Percentiles rank a stretch among this genome's conserved stretches.
phyloP scores from a whole-genome alignment of 345 rosid species.

The Rhodomyrtus tomentosa region DNA sequence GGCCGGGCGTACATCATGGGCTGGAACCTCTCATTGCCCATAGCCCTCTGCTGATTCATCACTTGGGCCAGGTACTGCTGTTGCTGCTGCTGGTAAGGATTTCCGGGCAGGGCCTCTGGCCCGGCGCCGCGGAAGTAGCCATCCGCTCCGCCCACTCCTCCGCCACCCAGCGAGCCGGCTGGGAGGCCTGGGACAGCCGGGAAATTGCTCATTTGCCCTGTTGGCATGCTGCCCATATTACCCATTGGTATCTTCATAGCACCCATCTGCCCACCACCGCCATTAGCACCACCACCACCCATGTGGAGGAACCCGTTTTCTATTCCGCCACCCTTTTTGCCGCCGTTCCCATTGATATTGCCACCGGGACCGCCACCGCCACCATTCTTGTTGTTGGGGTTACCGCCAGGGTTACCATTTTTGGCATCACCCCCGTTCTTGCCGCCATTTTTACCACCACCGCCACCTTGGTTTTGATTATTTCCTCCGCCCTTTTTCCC shows the following conservation, averaged over 20 bases:
- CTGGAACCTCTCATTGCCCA: conserved; percentile 81
- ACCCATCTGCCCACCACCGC: background rate
- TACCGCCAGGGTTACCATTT: conserved; percentile 28
- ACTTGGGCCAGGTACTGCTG: conserved; percentile 58
- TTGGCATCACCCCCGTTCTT: conserved; percentile 17
- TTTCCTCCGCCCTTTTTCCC: conserved; percentile 29
- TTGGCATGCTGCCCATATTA: conserved; percentile 24
- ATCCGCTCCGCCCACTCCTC: conserved; percentile 4
- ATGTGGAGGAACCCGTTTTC: background rate
- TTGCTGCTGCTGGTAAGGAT: conserved; percentile 45
- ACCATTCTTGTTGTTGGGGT: conserved; percentile 28
- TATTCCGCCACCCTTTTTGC: background rate
- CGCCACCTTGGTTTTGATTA: conserved; percentile 31
- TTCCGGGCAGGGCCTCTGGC: conserved; percentile 54
- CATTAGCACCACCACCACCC: background rate
- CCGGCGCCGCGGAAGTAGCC: conserved; percentile 64
- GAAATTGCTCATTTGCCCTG: conserved; percentile 35
- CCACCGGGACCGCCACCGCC: conserved; percentile 5
- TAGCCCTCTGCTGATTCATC: conserved; percentile 85
- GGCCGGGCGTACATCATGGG: conserved; percentile 92
- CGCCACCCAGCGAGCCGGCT: conserved; percentile 38
- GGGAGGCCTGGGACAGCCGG: conserved; percentile 84
- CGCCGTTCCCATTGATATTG: conserved; percentile 1
- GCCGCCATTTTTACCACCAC: conserved; percentile 29
- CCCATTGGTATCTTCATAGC: conserved; percentile 16